A percentile compares a stretch with the other conserved stretches of the same genome.
Conservation (phyloP, 345 rosid genomes). For the Sonneratia caseolaris region DNA sequence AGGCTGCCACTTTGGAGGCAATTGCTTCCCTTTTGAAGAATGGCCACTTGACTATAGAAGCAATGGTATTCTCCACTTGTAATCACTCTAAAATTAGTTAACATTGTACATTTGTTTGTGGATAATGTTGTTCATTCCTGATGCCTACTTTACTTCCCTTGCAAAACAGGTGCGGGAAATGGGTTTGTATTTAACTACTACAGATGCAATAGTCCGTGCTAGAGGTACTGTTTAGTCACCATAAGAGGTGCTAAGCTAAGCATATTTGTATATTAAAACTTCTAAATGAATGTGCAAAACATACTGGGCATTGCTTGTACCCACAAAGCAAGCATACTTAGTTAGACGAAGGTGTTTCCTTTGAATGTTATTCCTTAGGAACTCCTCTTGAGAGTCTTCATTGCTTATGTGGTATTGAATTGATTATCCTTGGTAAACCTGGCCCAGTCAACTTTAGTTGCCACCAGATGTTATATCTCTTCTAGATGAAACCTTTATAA, state of each 20-base stretch:
- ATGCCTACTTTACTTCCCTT: background rate
- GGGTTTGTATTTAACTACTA: conserved; percentile 73
- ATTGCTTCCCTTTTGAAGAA: conserved; percentile 58
- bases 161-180: conserved; percentile 59
- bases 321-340: background rate
- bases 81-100: background rate
- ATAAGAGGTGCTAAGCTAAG: background rate
- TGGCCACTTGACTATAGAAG: conserved; percentile 31
- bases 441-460: background rate
- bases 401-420: background rate
- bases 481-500: background rate
- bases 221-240: conserved; percentile 39
- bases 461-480: background rate
- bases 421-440: background rate
- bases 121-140: conserved; percentile 1
- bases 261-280: background rate
- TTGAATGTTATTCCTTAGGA: background rate
- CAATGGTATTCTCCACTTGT: conserved; percentile 31
- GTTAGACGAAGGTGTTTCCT: background rate
- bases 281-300: background rate
- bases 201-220: conserved; percentile 57
- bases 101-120: background rate
- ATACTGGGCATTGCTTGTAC: background rate
- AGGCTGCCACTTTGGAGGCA: conserved; percentile 59
- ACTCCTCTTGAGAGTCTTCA: background rate